phyloP scores from a whole-genome alignment of 2,329 filamentous ascomycete genomes.

The Aureobasidium musti region DNA sequence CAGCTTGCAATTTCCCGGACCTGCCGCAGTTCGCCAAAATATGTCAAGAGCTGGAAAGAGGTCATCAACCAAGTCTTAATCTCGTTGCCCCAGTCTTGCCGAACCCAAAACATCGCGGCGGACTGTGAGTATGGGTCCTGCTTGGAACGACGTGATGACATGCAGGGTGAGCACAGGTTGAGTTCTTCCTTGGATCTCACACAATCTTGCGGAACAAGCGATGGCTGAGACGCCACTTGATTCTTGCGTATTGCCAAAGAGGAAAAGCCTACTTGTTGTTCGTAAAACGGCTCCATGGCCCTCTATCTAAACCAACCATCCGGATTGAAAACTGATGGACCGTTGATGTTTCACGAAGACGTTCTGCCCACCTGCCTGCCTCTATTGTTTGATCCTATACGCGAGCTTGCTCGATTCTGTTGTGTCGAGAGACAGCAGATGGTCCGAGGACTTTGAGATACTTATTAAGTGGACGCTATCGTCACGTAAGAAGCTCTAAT shows the following conservation, averaged over 20 bases:
- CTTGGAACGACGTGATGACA: constrained; percentile 12
- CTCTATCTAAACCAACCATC: constrained; percentile 19
- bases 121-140: not conserved
- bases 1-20: constrained; percentile 22
- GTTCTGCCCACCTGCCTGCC: constrained; percentile 26
- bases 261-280: constrained; percentile 21
- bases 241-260: constrained; percentile 11
- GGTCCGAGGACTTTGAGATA: not conserved
- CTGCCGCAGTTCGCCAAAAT: constrained; percentile 11
- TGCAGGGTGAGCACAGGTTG: constrained; percentile 20
- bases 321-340: constrained; percentile 23
- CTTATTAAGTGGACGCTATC: constrained; percentile 30
- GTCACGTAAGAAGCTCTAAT: constrained; percentile 11
- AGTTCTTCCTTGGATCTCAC: not conserved
- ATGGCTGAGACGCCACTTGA: constrained; percentile 25
- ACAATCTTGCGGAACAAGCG: constrained; percentile 26
- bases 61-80: constrained; percentile 1
- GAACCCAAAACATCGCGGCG: constrained; percentile 9
- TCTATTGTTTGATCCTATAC: constrained; percentile 28
- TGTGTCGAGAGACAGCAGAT: not conserved
- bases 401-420: constrained; percentile 24
- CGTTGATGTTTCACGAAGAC: constrained; percentile 29
- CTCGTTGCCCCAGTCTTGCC: not conserved
- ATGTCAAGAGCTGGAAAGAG: constrained; percentile 17
- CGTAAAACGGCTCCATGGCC: constrained; percentile 25